phyloP scores from a whole-genome alignment of 495 filamentous ascomycete species.

The Peziza echinospora region DNA sequence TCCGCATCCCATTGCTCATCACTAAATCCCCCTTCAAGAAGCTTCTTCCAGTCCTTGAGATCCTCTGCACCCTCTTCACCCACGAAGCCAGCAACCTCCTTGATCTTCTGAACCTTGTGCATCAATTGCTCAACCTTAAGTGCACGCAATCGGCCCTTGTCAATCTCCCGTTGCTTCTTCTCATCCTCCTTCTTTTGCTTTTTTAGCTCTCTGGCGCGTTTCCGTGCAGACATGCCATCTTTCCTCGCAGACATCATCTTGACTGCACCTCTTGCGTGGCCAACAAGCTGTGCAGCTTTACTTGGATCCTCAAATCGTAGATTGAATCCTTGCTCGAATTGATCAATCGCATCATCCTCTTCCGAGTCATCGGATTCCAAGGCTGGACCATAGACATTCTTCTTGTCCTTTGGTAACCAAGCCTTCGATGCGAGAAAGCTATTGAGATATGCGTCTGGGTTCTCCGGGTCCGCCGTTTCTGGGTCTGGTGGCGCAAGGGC shows the following conservation, averaged over 20 bases:
- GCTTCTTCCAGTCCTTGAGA: slow-evolving; percentile 53
- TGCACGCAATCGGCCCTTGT: slow-evolving; percentile 62
- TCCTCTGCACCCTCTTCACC: slow-evolving; percentile 44
- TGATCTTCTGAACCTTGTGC: slow-evolving; percentile 59
- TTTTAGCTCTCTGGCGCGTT: slow-evolving; percentile 55
- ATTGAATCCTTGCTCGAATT: slow-evolving; percentile 86
- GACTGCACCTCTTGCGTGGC: slow-evolving; percentile 68
- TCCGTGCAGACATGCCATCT: slow-evolving; percentile 53
- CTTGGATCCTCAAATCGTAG: slow-evolving; percentile 82
- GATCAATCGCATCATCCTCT: slow-evolving; percentile 58
- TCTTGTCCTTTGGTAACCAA: slow-evolving; percentile 41
- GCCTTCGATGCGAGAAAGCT: slow-evolving; percentile 79
- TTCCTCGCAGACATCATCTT: slow-evolving; percentile 61
- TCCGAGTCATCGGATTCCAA: slow-evolving; percentile 87
- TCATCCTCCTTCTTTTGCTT: slow-evolving; percentile 55
- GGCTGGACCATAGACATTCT: slow-evolving; percentile 35
- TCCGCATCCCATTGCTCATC: slow-evolving; percentile 70
- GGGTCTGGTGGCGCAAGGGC: slow-evolving; percentile 25
- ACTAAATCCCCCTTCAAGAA: slow-evolving; percentile 72
- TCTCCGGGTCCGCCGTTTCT: slow-evolving; percentile 47
- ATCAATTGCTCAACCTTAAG: slow-evolving; percentile 77
- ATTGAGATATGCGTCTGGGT: slow-evolving; percentile 72
- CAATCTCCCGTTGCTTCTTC: slow-evolving; percentile 51
- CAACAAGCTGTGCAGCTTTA: slow-evolving; percentile 61
- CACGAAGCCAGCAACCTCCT: slow-evolving; percentile 60